Base-by-base conservation (phyloP, 2,329 filamentous ascomycete species). In the Aspergillus sp. region DNA sequence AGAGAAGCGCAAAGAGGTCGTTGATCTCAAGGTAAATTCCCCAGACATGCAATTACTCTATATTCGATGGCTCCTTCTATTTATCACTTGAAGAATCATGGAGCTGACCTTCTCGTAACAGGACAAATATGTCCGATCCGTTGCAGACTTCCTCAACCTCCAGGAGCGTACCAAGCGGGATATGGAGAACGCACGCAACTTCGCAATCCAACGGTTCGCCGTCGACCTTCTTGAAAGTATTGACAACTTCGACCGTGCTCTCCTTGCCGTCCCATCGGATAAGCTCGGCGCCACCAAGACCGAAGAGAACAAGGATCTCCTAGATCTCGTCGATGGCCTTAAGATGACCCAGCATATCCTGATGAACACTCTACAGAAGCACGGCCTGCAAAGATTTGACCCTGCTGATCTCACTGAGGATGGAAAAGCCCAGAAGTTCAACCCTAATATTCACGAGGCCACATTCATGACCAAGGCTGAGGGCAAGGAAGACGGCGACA, bases 111-210 rank as follows among this genome's bases (percentile, higher is more conserved):
- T 12, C 9, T 31, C 12, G 6, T 12, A 51, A 55, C 49, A 98
- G 95, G 95, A 98, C 79, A 95, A 92, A 81, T 96, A 92, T 78
- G 85, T 97, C 63, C 93, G 95, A 74, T 90, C 90, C 55, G 87
- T 98, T 64, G 95, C 95, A 78, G 95, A 99, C 70, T 98, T 96
- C 85, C 91, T 91, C 74, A 99, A 98, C 80, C 90, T 99, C 52
- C 93, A 98, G 81, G 91, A 97, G 72, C 91, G 95, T 72, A 96
- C 91, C 44, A 85, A 88, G 75, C 91, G 95, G 72, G 95, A 99
- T 67, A 88, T 96, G 74, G 90, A 95, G 77, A 79, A 85, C 19
- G 91, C 93, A 19, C 88, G 89, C 68, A 90, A 96, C 78, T 99
- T 96, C 69, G 95, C 93, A 70, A 95, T 99, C 70, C 91, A 96